These are phyloP conservation scores for Magnaporthiopsis rhizophila DNA, from an alignment of 2,329 filamentous ascomycete genomes.

Conservation along the genomic window DNA sequence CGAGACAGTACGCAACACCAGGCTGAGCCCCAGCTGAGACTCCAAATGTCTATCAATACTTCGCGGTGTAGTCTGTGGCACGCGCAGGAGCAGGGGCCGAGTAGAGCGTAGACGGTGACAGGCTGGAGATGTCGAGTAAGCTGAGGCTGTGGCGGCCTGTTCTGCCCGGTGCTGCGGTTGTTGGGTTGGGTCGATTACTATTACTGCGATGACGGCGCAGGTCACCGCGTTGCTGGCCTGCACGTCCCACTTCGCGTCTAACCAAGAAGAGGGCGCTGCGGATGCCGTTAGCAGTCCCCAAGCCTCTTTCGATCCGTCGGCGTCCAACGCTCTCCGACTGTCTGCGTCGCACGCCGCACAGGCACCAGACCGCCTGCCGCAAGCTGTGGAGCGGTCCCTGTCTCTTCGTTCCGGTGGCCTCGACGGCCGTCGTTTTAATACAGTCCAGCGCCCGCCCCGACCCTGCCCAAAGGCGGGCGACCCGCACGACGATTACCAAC, in stretches of 20 bases:
- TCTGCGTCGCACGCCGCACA: background rate
- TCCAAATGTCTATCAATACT: background rate
- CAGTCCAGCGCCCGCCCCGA: background rate
- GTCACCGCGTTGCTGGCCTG: background rate
- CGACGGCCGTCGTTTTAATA: background rate
- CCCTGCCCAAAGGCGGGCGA: background rate
- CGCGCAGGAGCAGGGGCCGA: background rate
- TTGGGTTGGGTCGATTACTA: background rate
- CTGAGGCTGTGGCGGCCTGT: background rate
- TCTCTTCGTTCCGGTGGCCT: too few species aligned
- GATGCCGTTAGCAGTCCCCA: conserved; percentile 18
- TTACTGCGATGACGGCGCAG: background rate
- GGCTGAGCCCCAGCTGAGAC: background rate
- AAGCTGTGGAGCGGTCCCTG: too few species aligned
- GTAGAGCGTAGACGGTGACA: background rate
- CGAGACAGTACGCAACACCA: background rate
- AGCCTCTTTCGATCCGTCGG: background rate
- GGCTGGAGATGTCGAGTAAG: background rate
- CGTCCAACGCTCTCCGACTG: background rate
- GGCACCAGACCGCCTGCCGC: too few species aligned
- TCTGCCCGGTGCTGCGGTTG: background rate
- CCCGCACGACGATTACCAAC: conserved; percentile 7
- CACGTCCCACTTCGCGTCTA: background rate
- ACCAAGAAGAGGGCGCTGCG: conserved; percentile 12
- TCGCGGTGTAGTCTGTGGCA: background rate